Conservation (phyloP, 2,329 filamentous ascomycete species). For the Fusarium anthophilum region DNA sequence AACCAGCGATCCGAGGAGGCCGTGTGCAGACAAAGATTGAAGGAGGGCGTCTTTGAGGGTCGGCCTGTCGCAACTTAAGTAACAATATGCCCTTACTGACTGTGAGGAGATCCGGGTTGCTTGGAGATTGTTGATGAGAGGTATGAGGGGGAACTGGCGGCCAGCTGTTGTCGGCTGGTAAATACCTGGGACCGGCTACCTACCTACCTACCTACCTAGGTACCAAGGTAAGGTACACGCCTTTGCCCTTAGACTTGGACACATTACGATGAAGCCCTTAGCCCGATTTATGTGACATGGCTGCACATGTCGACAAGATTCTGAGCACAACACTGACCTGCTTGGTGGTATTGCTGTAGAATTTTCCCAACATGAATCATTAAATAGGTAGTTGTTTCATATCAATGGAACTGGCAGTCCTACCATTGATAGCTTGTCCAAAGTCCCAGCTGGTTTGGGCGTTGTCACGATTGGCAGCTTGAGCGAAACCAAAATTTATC, state of each 20-base stretch:
- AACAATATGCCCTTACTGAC: not conserved
- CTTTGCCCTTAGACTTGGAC: not conserved
- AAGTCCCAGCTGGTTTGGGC: not conserved
- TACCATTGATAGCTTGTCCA: not conserved
- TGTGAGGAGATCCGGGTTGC: not conserved
- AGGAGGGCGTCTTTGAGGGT: too few species aligned
- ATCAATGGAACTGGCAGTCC: not conserved
- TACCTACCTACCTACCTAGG: not conserved
- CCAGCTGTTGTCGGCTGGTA: slow-evolving; percentile 22
- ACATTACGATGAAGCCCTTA: not conserved
- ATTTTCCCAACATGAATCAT: not conserved
- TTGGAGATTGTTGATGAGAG: not conserved
- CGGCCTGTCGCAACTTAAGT: not conserved
- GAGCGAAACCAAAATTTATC: slow-evolving; percentile 35
- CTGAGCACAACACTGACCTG: not conserved
- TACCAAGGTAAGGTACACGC: too few species aligned
- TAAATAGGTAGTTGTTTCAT: not conserved
- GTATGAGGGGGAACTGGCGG: not conserved
- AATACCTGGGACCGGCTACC: not conserved
- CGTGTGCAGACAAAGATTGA: not conserved
- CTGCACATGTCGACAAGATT: not conserved
- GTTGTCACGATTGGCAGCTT: not conserved
- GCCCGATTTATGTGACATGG: not conserved
- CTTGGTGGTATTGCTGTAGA: not conserved
- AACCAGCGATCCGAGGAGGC: not conserved